Evolutionary conservation across 768 basidiomycete species (phyloP), one percentile per base, ranked within the genome.

Genomic region (Asterophora lycoperdoides): DNA sequence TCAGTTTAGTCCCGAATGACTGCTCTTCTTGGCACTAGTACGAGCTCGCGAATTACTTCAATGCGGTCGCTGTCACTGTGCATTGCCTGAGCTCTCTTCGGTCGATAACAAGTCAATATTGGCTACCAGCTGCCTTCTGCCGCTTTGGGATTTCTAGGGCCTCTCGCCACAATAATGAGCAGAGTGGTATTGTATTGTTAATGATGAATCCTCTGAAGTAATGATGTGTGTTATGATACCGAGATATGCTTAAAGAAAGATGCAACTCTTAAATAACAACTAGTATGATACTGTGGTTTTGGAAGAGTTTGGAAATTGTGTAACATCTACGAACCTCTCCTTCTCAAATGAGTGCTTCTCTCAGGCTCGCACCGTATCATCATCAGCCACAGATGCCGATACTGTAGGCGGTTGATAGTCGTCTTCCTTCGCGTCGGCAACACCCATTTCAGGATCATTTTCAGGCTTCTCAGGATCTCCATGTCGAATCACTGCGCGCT

Each of bases 401-500:
- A n/a, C n/a, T 40, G 54, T 38, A 32, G 39, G 45, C 35, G 50
- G 30, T 23, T n/a, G 42, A 15, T 39, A 32, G 15, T 46, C 29
- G 49, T 45, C 56, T 23, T 23, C 23, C 23, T 23, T 23, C 23
- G 23, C 6, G 33, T n/a, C 39, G 19, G 8, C 23, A 35, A 45
- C 49, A 23, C 56, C 60, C 45, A 55, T 58, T 41, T 62, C 60
- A 10, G 55, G 29, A 55, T 62, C 60, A 29, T 50, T 46, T 20
- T 48, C 50, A 17, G 56, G 62, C 49, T 63, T 63, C 55, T 70
- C 69, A 15, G 57, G 52, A 17, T 67, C 73, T 5, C 55, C 68
- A 7, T 65, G 67, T 18, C 64, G 70, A 14, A 80, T 70, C 23
- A 75, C 65, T 34, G 68, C 70, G 2, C 83, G 75, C 40, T 78